Evolutionary conservation across 768 basidiomycete species (phyloP).

Genomic region (Tricholoma flavovirens): DNA sequence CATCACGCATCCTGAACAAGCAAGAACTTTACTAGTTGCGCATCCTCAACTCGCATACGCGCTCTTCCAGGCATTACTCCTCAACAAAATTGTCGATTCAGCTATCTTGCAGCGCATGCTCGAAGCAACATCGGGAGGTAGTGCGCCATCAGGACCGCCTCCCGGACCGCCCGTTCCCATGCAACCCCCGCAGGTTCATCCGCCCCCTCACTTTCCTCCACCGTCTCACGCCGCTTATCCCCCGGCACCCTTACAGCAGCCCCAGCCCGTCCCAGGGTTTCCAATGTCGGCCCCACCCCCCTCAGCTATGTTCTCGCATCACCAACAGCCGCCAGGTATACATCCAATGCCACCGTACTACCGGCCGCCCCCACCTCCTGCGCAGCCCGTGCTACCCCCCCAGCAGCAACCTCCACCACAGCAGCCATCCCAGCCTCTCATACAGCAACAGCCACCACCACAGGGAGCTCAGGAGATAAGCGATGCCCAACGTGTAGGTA

Average conservation of each 20-base stretch:
- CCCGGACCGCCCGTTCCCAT: constrained; percentile 22
- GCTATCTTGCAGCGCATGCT: constrained; percentile 72
- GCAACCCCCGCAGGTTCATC: constrained; percentile 31
- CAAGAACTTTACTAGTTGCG: constrained; percentile 65
- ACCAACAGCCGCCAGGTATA: constrained; percentile 25
- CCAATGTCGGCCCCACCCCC: constrained; percentile 25
- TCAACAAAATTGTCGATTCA: constrained; percentile 92
- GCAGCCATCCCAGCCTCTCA: constrained; percentile 20
- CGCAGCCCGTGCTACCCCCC: constrained; percentile 23
- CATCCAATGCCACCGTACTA: constrained; percentile 31
- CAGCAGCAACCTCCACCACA: constrained; percentile 22
- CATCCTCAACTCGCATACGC: constrained; percentile 96
- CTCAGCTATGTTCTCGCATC: constrained; percentile 26
- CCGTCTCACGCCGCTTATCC: constrained; percentile 29
- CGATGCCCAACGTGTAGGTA: constrained; percentile 43
- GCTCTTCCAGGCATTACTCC: constrained; percentile 86
- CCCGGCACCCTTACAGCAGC: constrained; percentile 24
- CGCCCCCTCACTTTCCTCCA: constrained; percentile 21
- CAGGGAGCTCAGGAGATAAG: constrained; percentile 37
- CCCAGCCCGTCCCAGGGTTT: constrained; percentile 25
- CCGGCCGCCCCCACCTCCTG: constrained; percentile 25
- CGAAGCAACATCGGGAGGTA: constrained; percentile 28
- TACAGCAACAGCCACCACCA: constrained; percentile 24
- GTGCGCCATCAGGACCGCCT: constrained; percentile 12
- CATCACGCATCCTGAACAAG: constrained; percentile 87